Percentiles rank a stretch among this genome's conserved stretches.
Conservation (phyloP, 768 basidiomycete species). For the Tulasnella sp. region DNA sequence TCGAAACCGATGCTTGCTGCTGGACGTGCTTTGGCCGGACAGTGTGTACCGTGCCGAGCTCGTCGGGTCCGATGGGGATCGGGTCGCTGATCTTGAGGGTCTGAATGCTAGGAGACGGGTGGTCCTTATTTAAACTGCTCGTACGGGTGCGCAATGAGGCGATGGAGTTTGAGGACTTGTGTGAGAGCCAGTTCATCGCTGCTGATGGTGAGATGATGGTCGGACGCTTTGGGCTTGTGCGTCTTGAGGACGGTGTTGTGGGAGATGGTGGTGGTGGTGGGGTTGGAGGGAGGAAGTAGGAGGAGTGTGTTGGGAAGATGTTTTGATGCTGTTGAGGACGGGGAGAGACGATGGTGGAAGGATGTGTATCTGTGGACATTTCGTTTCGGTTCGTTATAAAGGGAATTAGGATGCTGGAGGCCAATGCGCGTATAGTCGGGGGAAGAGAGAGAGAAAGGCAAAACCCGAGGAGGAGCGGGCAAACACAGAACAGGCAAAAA, state of each 20-base stretch:
- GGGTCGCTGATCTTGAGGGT: constrained; percentile 8
- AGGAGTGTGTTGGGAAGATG: not conserved
- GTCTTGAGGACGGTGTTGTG: not conserved
- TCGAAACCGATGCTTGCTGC: not conserved
- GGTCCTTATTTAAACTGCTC: not conserved
- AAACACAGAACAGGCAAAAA: not conserved
- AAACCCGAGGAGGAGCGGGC: not conserved
- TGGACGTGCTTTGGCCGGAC: not conserved
- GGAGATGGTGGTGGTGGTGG: constrained; percentile 1
- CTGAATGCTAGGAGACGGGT: not conserved
- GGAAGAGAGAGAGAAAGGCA: not conserved
- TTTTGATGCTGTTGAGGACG: not conserved
- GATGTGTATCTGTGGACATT: not conserved
- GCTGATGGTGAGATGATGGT: not conserved
- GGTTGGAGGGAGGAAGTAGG: constrained; percentile 9
- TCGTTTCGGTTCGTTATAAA: not conserved
- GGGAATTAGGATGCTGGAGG: not conserved
- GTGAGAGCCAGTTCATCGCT: constrained; percentile 12
- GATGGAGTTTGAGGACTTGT: constrained; percentile 5
- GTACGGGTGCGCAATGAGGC: not conserved
- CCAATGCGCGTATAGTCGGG: not conserved
- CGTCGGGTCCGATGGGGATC: not conserved
- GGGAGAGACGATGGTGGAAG: not conserved
- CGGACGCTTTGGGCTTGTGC: not conserved
- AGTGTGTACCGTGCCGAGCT: not conserved